phyloP scores from a whole-genome alignment of 495 filamentous ascomycete species.

The Aspergillus conjunctus region DNA sequence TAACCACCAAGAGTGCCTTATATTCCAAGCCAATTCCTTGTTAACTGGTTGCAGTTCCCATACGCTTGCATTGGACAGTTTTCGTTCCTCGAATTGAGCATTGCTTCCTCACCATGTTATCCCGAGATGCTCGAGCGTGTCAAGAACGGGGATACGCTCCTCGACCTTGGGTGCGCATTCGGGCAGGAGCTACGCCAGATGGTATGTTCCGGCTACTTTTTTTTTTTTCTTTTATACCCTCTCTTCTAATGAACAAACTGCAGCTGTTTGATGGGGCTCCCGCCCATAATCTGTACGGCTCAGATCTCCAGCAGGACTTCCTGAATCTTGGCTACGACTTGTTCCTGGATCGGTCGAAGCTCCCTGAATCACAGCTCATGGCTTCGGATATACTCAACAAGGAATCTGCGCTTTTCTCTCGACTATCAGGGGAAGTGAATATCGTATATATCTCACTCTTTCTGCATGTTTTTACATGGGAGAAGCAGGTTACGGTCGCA shows the following conservation, averaged over 20 bases:
- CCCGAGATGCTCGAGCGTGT: conserved; percentile 43
- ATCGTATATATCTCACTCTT: conserved; percentile 58
- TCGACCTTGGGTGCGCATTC: conserved; percentile 47
- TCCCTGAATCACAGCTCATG: conserved; percentile 52
- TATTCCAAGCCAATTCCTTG: conserved; percentile 6
- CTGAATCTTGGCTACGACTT: conserved; percentile 52
- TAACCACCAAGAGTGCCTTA: too few relatives aligned
- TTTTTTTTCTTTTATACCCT: not conserved
- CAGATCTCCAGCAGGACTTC: conserved; percentile 44
- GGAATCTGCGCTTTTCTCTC: conserved; percentile 37
- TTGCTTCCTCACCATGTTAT: conserved; percentile 36
- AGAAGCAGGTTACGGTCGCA: conserved; percentile 51
- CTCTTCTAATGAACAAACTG: conserved; percentile 17
- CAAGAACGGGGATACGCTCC: conserved; percentile 35
- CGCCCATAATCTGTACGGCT: conserved; percentile 38
- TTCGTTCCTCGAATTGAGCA: conserved; percentile 51
- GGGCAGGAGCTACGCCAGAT: conserved; percentile 45
- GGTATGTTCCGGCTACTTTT: too few relatives aligned
- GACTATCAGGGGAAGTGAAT: too few relatives aligned
- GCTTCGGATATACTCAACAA: conserved; percentile 54
- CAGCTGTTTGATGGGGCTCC: conserved; percentile 37
- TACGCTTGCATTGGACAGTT: conserved; percentile 58
- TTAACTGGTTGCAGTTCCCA: conserved; percentile 31
- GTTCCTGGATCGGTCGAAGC: conserved; percentile 44
- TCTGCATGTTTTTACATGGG: conserved; percentile 62